Conservation (phyloP, 2,329 filamentous ascomycete species). For the Talaromyces verruculosus region DNA sequence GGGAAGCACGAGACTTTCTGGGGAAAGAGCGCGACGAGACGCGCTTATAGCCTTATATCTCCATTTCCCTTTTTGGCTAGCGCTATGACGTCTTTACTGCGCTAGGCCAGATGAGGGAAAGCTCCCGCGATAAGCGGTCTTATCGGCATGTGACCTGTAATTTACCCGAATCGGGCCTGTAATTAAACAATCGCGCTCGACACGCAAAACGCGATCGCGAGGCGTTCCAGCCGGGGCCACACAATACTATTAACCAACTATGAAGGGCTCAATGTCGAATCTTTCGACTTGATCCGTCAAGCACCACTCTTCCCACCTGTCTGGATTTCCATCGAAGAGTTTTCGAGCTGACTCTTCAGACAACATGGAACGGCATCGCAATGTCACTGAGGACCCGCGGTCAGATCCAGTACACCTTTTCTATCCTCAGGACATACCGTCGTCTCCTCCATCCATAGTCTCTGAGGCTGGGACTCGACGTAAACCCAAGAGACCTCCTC, state of each 20-base stretch:
- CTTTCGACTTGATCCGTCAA: not conserved
- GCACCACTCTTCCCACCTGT: not conserved
- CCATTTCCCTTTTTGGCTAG: constrained; percentile 4
- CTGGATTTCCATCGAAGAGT: not conserved
- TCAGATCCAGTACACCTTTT: constrained; percentile 21
- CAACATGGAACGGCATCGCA: constrained; percentile 17
- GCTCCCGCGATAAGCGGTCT: not conserved
- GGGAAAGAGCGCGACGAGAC: not conserved
- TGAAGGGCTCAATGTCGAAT: not conserved
- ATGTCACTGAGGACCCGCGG: constrained; percentile 12
- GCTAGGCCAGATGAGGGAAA: not conserved
- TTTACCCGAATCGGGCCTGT: constrained; percentile 18
- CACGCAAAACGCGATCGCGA: constrained; percentile 21
- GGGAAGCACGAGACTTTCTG: not conserved
- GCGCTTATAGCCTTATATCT: not conserved
- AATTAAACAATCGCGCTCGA: constrained; percentile 21
- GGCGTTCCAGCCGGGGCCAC: constrained; percentile 13
- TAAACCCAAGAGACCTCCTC: constrained; percentile 47
- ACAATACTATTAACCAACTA: constrained; percentile 1
- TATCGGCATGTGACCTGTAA: constrained; percentile 17
- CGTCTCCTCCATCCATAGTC: constrained; percentile 44
- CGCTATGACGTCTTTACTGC: not conserved
- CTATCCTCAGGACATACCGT: constrained; percentile 39
- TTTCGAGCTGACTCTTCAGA: not conserved
- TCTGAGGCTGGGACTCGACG: constrained; percentile 39